Evolutionary conservation across 164 flowering plant genomes (phyloP).

Genomic region (Euptelea pleiosperma): DNA sequence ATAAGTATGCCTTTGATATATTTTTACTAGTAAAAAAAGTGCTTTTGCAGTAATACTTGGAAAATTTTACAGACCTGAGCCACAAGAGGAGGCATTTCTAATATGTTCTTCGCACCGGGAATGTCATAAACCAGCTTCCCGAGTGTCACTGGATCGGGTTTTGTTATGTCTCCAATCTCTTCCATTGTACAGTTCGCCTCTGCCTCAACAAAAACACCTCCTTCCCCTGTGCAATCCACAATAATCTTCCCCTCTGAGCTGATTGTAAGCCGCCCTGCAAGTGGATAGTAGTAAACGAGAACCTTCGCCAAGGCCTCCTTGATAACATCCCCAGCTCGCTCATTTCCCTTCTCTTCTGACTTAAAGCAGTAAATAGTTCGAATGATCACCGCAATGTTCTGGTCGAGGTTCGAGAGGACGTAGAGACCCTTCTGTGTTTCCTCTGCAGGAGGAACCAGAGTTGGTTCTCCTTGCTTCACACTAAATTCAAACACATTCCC

Average conservation of each 20-base stretch:
- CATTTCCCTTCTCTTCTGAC: constrained; percentile 46
- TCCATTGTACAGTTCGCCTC: constrained; percentile 47
- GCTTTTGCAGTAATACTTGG: no score
- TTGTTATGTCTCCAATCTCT: constrained; percentile 62
- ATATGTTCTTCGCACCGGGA: constrained; percentile 69
- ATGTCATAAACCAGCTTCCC: constrained; percentile 72
- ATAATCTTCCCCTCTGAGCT: constrained; percentile 65
- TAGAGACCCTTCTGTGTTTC: constrained; percentile 49
- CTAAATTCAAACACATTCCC: constrained; percentile 20
- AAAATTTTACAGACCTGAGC: constrained; percentile 57
- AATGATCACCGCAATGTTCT: constrained; percentile 50
- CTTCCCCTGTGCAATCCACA: constrained; percentile 72
- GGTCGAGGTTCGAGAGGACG: constrained; percentile 55
- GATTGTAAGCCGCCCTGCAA: constrained; percentile 62
- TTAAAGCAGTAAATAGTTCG: constrained; percentile 50
- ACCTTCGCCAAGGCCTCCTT: constrained; percentile 62
- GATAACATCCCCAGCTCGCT: constrained; percentile 45
- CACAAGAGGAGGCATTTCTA: constrained; percentile 70
- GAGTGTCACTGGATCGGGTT: constrained; percentile 70
- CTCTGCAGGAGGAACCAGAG: constrained; percentile 45
- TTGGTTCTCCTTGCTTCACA: constrained; percentile 39
- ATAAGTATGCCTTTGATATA: no score
- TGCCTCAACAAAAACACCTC: constrained; percentile 80
- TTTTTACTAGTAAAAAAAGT: no score
- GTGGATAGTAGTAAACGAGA: constrained; percentile 69